Percentiles rank a stretch among this genome's conserved stretches.
phyloP scores from a whole-genome alignment of 495 filamentous ascomycete genomes.

The Xylaria nigripes region DNA sequence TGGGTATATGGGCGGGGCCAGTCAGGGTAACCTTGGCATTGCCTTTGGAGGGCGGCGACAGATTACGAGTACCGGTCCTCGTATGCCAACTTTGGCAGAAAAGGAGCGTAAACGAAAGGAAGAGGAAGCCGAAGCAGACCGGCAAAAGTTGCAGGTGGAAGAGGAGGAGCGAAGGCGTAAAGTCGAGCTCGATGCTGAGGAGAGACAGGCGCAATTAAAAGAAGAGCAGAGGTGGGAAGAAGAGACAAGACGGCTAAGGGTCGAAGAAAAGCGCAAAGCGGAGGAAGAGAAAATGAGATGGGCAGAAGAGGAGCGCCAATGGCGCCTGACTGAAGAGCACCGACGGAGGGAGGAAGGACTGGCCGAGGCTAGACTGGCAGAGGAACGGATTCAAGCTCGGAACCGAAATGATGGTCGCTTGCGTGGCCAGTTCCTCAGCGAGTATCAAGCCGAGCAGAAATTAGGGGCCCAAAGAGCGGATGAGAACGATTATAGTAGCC shows the following conservation, averaged over 20 bases:
- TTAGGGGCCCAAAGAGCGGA: slow-evolving; percentile 23
- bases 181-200: slow-evolving; percentile 58
- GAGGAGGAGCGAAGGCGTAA: slow-evolving; percentile 56
- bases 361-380: slow-evolving; percentile 54
- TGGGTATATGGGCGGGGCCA: slow-evolving; percentile 96
- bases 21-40: slow-evolving; percentile 90
- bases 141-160: slow-evolving; percentile 49
- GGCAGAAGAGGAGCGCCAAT: slow-evolving; percentile 77
- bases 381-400: slow-evolving; percentile 56
- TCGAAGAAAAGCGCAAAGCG: slow-evolving; percentile 57
- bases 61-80: slow-evolving; percentile 75
- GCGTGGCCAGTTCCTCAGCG: slow-evolving; percentile 75
- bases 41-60: slow-evolving; percentile 85
- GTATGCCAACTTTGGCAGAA: slow-evolving; percentile 61
- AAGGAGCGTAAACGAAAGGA: slow-evolving; percentile 48
- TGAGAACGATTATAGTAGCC: slow-evolving; percentile 35
- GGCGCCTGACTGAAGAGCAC: slow-evolving; percentile 73
- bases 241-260: slow-evolving; percentile 58
- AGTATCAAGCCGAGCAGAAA: slow-evolving; percentile 63
- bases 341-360: slow-evolving; percentile 67
- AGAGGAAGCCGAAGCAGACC: slow-evolving; percentile 43
- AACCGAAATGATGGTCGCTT: slow-evolving; percentile 56
- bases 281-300: slow-evolving; percentile 74
- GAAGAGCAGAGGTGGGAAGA: slow-evolving; percentile 78
- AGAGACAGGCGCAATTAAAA: slow-evolving; percentile 55